These are phyloP conservation scores for Yamadazyma pseudoaaseri DNA, from an alignment of 1,139 yeast genomes.

Conservation along the genomic window DNA sequence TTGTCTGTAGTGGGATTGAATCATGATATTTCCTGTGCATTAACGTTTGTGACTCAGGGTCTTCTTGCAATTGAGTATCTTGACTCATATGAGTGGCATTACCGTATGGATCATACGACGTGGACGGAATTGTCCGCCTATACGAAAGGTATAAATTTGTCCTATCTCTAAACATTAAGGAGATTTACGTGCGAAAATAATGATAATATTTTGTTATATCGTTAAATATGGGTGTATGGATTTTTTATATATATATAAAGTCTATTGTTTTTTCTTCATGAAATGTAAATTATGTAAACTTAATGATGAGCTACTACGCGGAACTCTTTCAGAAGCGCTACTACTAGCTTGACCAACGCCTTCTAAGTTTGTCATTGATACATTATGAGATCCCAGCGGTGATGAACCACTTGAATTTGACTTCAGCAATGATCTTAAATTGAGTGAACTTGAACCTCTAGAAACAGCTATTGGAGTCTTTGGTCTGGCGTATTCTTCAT, in stretches of 20 bases:
- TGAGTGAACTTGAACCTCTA: conserved; percentile 21
- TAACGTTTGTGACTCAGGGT: conserved; percentile 2
- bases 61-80: neutral
- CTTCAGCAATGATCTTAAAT: conserved; percentile 15
- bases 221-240: too few relatives aligned
- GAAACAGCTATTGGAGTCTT: conserved; percentile 11
- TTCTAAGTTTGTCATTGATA: conserved; percentile 17
- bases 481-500: conserved; percentile 17
- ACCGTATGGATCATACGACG: conserved; percentile 23
- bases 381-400: conserved; percentile 28
- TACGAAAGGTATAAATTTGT: conserved; percentile 71
- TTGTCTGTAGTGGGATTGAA: conserved; percentile 45
- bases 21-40: conserved; percentile 17
- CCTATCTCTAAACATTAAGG: conserved; percentile 66
- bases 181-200: too few relatives aligned
- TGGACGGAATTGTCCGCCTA: conserved; percentile 61
- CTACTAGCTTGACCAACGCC: neutral
- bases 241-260: too few relatives aligned
- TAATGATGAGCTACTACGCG: conserved; percentile 19
- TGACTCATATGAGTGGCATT: conserved; percentile 3
- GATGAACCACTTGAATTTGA: conserved; percentile 18
- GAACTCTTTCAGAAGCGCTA: neutral
- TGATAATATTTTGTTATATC: too few relatives aligned
- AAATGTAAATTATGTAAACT: conserved; percentile 30
- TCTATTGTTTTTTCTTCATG: conserved; percentile 26